A percentile compares a stretch with the other conserved stretches of the same genome.
Evolutionary conservation across 2,329 filamentous ascomycete species (phyloP).

Genomic region (Penicillium sp.): DNA sequence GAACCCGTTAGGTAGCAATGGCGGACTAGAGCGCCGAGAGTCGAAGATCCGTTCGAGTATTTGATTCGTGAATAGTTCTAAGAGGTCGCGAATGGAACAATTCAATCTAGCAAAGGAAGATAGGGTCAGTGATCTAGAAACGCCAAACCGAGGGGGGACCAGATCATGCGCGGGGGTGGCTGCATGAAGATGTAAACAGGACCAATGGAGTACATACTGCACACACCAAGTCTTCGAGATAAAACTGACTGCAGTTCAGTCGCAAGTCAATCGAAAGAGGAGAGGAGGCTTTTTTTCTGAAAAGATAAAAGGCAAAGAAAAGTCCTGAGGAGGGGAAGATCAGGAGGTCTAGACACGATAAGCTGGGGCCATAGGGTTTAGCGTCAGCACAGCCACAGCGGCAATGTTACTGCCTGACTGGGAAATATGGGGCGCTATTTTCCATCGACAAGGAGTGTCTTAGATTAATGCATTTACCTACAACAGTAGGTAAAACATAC

Average conservation of each 20-base stretch:
- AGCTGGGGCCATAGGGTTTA: slow-evolving; percentile 20
- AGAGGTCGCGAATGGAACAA: neutral
- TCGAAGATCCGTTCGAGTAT: neutral
- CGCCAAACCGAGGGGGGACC: slow-evolving; percentile 4
- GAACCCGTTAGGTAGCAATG: slow-evolving; percentile 19
- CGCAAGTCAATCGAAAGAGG: neutral
- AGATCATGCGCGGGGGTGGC: slow-evolving; percentile 11
- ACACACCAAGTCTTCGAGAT: neutral
- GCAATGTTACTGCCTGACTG: slow-evolving; percentile 5
- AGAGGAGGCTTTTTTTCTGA: neutral
- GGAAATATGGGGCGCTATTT: neutral
- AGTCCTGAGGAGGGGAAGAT: neutral
- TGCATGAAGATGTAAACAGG: neutral
- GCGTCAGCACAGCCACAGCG: slow-evolving; percentile 23
- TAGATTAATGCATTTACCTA: too few relatives aligned
- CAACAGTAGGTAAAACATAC: too few relatives aligned
- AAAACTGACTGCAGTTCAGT: neutral
- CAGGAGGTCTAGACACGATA: slow-evolving; percentile 23
- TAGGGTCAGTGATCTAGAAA: slow-evolving; percentile 4
- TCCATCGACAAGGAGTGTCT: too few relatives aligned
- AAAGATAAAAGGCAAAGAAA: neutral
- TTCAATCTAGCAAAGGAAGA: neutral
- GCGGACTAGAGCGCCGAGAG: neutral
- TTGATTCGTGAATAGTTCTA: neutral
- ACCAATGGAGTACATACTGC: neutral